Evolutionary conservation across 2,329 filamentous ascomycete genomes (phyloP), one percentile per base, ranked within the genome.

Genomic region (Intubia oerlemansii): DNA sequence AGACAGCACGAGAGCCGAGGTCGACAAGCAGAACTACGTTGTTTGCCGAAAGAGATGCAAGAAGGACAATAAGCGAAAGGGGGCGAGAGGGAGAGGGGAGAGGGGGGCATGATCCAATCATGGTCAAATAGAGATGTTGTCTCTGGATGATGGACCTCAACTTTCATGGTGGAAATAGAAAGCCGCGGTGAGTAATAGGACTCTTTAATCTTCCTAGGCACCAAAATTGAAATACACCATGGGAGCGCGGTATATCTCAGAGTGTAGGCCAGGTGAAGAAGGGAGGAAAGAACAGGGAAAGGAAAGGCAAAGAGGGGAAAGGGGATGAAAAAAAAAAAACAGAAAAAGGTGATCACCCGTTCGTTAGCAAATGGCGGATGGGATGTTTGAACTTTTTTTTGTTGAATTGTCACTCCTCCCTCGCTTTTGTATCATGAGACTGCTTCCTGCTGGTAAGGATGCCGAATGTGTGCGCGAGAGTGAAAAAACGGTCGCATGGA

Each of bases 171-270:
- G 15, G 19, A 44, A 49, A 45, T 38, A 39, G 56, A 55, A 59
- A 59, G 61, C 56, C 56, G 63, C 61, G 70, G 69, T 78, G 73
- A 79, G 72, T 78, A 70, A 53, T 50, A 50, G 59, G 60, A 48
- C 53, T 37, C 40, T 19, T 15, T 70, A 39, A 57, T 82, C 67
- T 82, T 62, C 74, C 75, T 80, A 56, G 62, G 62, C 65, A 67
- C 67, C 66, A 80, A 80, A 80, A 80, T 79, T 75, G 74, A 76
- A 67, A 69, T 59, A 62, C 56, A 70, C 71, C 72, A 80, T 58
- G 53, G 66, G 43, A 59, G 50, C 54, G 52, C 50, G 62, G 68
- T 68, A 65, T 58, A 63, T 68, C 62, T 77, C 76, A 74, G 75
- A 81, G 75, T 82, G 75, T 77, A 78, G 70, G 63, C 62, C 72